A percentile compares a stretch with the other conserved stretches of the same genome.
These are phyloP conservation scores for Rubia yunnanensis DNA, from an alignment of 257 asterid species.

Conservation along the genomic window DNA sequence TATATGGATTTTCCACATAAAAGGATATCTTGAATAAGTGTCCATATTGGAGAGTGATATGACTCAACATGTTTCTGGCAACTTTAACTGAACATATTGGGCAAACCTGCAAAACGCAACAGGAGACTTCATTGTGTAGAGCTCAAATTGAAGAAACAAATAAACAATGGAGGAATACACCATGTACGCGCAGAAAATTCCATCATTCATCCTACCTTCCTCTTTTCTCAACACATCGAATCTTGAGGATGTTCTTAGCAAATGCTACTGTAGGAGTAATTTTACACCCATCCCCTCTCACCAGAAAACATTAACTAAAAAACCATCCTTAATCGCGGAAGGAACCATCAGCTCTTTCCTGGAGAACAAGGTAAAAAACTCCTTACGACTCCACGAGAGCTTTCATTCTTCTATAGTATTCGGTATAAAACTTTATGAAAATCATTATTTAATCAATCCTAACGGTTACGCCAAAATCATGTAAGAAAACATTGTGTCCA, in stretches of 20 bases:
- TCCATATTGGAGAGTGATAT: slow-evolving; percentile 69
- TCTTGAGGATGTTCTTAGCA: neutral
- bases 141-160: too few relatives aligned
- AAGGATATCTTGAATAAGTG: slow-evolving; percentile 78
- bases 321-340: too few relatives aligned
- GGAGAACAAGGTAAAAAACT: too few relatives aligned
- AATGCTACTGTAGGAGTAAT: neutral
- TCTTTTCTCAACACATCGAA: neutral
- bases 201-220: neutral
- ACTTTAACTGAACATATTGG: slow-evolving; percentile 74
- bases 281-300: neutral
- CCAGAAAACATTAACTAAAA: too few relatives aligned
- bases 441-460: too few relatives aligned
- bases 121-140: slow-evolving; percentile 5
- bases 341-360: too few relatives aligned
- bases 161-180: too few relatives aligned
- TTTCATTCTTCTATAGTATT: too few relatives aligned
- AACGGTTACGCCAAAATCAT: neutral
- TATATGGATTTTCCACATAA: neutral
- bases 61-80: slow-evolving; percentile 57
- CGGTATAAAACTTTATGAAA: neutral
- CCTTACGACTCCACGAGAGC: neutral
- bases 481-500: neutral
- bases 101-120: slow-evolving; percentile 58
- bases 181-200: neutral